A percentile compares a stretch with the other conserved stretches of the same genome.
phyloP scores from a whole-genome alignment of 345 rosid genomes.

The Boechera stricta region DNA sequence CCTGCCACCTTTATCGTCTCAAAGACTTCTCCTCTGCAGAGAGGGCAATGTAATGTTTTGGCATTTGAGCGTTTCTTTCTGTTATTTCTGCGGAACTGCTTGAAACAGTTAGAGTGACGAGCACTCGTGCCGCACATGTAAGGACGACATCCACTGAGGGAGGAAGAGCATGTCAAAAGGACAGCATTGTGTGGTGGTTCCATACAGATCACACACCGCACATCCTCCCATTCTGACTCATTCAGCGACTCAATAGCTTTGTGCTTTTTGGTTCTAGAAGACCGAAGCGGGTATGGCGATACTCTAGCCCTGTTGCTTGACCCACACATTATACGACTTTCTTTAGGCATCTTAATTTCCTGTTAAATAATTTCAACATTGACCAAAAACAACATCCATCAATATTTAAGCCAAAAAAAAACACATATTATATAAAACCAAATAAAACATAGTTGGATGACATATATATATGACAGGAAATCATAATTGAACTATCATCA shows the following conservation, averaged over 20 bases:
- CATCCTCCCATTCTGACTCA: conserved; percentile 63
- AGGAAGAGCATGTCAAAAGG: conserved; percentile 77
- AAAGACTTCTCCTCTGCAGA: conserved; percentile 81
- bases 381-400: neutral
- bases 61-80: conserved; percentile 49
- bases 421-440: neutral
- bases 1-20: conserved; percentile 74
- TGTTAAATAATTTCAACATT: neutral
- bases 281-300: conserved; percentile 37
- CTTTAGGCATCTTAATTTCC: conserved; percentile 5
- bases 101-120: conserved; percentile 88
- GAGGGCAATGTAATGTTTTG: conserved; percentile 68
- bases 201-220: conserved; percentile 80
- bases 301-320: conserved; percentile 19
- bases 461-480: neutral
- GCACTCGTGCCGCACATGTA: conserved; percentile 92
- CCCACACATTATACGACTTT: neutral
- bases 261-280: conserved; percentile 9
- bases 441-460: neutral
- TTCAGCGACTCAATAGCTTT: neutral
- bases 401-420: neutral
- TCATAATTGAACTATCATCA: conserved; percentile 1
- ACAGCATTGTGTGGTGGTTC: conserved; percentile 92
- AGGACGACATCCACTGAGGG: conserved; percentile 83
- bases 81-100: conserved; percentile 70